A percentile compares a stretch with the other conserved stretches of the same genome.
Evolutionary conservation across 495 filamentous ascomycete species (phyloP).

Genomic region (Annulohypoxylon stygium): DNA sequence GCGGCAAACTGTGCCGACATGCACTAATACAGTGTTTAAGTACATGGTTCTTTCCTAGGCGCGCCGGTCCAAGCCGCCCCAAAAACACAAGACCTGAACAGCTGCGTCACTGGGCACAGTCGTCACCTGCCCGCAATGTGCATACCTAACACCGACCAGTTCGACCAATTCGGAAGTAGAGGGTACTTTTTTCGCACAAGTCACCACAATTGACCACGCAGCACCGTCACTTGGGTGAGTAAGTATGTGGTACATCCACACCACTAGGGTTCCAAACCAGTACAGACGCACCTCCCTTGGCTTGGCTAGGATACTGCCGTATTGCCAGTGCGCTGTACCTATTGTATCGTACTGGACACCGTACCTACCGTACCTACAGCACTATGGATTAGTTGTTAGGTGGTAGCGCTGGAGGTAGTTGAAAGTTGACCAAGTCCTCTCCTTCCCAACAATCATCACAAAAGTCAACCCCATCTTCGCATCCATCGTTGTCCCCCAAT

Average conservation of each 20-base stretch:
- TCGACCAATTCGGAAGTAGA: neutral
- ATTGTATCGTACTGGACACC: too few relatives aligned
- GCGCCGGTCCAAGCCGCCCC: conserved; percentile 12
- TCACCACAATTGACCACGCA: neutral
- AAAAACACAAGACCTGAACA: conserved; percentile 26
- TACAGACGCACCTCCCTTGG: neutral
- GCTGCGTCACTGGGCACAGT: conserved; percentile 3
- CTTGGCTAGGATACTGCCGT: neutral
- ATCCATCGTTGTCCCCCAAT: conserved; percentile 19
- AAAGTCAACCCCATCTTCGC: conserved; percentile 27
- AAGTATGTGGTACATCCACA: conserved; percentile 11
- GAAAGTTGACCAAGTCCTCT: neutral
- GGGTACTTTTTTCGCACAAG: neutral
- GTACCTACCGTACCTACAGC: neutral
- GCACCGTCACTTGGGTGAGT: neutral
- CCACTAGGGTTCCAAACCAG: neutral
- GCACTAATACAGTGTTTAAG: conserved; percentile 1
- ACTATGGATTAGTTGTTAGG: too few relatives aligned
- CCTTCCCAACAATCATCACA: neutral
- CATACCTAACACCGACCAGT: neutral
- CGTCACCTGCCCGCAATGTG: conserved; percentile 21
- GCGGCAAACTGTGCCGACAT: neutral
- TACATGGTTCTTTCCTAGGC: neutral
- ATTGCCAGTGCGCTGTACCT: neutral
- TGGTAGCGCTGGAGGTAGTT: too few relatives aligned